Evolutionary conservation across 2,329 filamentous ascomycete species (phyloP).

Genomic region (Sporothrix dimorphospora): DNA sequence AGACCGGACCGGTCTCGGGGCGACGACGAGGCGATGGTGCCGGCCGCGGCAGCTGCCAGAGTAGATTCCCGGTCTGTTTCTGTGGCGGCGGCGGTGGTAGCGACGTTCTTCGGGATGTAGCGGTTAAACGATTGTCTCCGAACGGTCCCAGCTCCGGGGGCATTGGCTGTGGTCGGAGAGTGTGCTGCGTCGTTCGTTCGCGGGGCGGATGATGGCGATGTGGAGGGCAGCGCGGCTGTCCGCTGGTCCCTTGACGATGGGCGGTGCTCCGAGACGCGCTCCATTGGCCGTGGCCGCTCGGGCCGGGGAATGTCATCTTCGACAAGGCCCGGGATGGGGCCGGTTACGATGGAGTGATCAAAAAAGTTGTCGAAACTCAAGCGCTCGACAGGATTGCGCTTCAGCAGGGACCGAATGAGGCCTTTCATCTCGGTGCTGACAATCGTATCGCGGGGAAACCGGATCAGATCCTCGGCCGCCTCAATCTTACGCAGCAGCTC

Average conservation of each 20-base stretch:
- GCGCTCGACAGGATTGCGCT: conserved; percentile 81
- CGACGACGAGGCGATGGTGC: conserved; percentile 34
- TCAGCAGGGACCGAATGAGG: conserved; percentile 78
- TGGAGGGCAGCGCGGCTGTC: neutral
- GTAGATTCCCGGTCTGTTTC: conserved; percentile 45
- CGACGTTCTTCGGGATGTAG: conserved; percentile 36
- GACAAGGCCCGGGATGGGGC: conserved; percentile 77
- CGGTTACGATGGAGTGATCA: conserved; percentile 69
- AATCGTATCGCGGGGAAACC: conserved; percentile 73
- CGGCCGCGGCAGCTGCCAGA: conserved; percentile 44
- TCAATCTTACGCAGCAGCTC: conserved; percentile 93
- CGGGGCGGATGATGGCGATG: neutral
- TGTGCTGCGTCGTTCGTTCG: conserved; percentile 1
- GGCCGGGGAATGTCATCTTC: conserved; percentile 70
- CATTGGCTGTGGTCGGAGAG: conserved; percentile 40
- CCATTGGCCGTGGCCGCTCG: conserved; percentile 25
- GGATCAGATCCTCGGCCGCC: conserved; percentile 80
- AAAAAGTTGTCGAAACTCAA: conserved; percentile 89
- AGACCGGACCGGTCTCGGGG: conserved; percentile 28
- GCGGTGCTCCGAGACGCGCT: conserved; percentile 36
- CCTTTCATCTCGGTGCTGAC: conserved; percentile 78
- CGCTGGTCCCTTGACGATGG: conserved; percentile 41
- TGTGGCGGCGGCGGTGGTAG: conserved; percentile 33
- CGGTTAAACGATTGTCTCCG: conserved; percentile 48
- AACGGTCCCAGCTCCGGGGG: conserved; percentile 27